These are phyloP conservation scores for Trifolium pratense DNA, from an alignment of 306 rosid species.

Conservation along the genomic window DNA sequence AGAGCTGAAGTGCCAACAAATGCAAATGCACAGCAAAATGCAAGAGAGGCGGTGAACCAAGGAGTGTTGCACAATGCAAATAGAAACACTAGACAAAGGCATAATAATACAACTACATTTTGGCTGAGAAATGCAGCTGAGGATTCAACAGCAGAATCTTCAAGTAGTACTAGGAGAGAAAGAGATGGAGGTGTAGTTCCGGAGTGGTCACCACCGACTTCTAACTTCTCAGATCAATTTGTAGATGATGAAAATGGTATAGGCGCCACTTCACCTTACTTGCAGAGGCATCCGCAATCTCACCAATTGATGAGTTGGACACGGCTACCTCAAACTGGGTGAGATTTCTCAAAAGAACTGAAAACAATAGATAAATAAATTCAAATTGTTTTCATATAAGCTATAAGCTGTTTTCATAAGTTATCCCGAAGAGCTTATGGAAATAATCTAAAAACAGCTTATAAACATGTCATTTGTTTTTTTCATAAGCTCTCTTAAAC, in stretches of 20 bases:
- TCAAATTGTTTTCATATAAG: neutral
- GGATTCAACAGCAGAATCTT: conserved; percentile 87
- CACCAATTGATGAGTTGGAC: conserved; percentile 87
- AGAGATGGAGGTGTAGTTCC: conserved; percentile 94
- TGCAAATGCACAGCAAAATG: conserved; percentile 54
- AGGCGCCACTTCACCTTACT: conserved; percentile 70
- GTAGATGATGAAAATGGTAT: conserved; percentile 81
- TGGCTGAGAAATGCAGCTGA: conserved; percentile 61
- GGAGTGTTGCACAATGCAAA: conserved; percentile 48
- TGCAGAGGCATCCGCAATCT: conserved; percentile 95
- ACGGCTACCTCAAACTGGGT: conserved; percentile 92
- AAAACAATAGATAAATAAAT: neutral
- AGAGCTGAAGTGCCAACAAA: conserved; percentile 88
- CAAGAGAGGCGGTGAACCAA: conserved; percentile 53
- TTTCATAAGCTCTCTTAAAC: neutral
- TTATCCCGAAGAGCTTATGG: neutral
- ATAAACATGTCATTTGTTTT: neutral
- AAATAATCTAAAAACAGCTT: neutral
- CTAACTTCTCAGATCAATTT: conserved; percentile 77
- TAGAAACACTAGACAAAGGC: conserved; percentile 44
- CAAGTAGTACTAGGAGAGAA: conserved; percentile 80
- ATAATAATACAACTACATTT: conserved; percentile 39
- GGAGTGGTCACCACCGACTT: conserved; percentile 81
- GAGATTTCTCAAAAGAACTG: conserved; percentile 42
- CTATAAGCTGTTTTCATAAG: neutral